Evolutionary conservation across 441 rosid species (phyloP).

Genomic region (Pelargonium australe): DNA sequence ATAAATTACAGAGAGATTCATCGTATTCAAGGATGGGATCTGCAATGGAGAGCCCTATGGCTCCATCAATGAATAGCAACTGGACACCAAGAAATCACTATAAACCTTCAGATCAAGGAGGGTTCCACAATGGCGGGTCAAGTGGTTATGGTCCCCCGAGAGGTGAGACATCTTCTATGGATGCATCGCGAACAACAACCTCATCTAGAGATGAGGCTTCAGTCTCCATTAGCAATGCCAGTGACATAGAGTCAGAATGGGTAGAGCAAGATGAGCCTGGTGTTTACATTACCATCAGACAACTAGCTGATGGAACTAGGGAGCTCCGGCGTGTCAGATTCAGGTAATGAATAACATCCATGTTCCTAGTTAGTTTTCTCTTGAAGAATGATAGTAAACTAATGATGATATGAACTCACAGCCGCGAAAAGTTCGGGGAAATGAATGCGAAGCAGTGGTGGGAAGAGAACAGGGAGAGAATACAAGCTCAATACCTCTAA

Average conservation of each 20-base stretch:
- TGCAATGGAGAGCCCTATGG: conserved; percentile 67
- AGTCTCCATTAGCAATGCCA: conserved; percentile 73
- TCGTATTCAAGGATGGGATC: conserved; percentile 67
- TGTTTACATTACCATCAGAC: conserved; percentile 90
- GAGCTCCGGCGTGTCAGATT: conserved; percentile 97
- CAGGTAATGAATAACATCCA: conserved; percentile 45
- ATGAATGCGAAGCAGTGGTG: conserved; percentile 92
- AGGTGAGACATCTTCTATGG: conserved; percentile 41
- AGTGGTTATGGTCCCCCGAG: conserved; percentile 41
- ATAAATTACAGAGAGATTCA: conserved; percentile 59
- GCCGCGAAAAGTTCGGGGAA: conserved; percentile 92
- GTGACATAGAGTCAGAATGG: conserved; percentile 90
- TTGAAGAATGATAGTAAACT: neutral
- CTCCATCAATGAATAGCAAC: conserved; percentile 35
- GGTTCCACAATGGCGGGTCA: conserved; percentile 41
- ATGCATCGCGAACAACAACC: conserved; percentile 69
- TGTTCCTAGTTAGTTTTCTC: neutral
- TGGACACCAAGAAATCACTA: conserved; percentile 81
- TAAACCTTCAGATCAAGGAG: conserved; percentile 39
- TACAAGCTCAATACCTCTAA: conserved; percentile 88
- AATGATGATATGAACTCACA: conserved; percentile 21
- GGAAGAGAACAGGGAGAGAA: conserved; percentile 97
- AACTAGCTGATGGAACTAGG: conserved; percentile 74
- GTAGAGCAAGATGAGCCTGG: conserved; percentile 92
- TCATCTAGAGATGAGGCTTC: conserved; percentile 92